Conservation (phyloP, 345 rosid genomes). For the Arabis alpina region DNA sequence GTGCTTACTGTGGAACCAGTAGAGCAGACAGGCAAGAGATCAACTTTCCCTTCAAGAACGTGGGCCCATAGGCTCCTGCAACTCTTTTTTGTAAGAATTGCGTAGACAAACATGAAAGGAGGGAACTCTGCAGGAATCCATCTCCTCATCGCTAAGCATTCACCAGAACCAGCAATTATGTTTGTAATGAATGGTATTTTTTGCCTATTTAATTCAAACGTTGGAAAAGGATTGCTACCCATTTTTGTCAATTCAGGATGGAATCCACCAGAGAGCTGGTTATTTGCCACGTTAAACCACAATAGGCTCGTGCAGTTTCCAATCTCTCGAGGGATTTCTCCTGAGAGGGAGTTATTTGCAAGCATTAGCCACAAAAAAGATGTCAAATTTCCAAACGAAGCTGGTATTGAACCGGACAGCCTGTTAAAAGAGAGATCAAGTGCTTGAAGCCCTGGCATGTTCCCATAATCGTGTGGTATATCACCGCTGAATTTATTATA, state of each 20-base stretch:
- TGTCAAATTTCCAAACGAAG: slow-evolving; percentile 65
- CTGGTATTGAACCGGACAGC: slow-evolving; percentile 69
- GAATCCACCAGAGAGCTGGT: slow-evolving; percentile 64
- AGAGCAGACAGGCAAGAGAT: slow-evolving; percentile 63
- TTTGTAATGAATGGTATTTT: no score
- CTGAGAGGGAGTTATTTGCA: slow-evolving; percentile 71
- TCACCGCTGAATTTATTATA: slow-evolving; percentile 65
- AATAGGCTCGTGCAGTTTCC: slow-evolving; percentile 82
- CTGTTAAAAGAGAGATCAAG: slow-evolving; percentile 86
- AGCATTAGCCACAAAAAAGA: slow-evolving; percentile 95
- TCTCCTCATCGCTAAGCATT: slow-evolving; percentile 78
- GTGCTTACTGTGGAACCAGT: slow-evolving; percentile 46
- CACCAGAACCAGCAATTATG: slow-evolving; percentile 65
- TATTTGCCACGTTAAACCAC: slow-evolving; percentile 89
- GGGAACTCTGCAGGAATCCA: slow-evolving; percentile 97
- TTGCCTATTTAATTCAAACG: slow-evolving; percentile 58
- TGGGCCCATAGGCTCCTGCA: slow-evolving; percentile 79
- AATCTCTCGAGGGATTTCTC: slow-evolving; percentile 68
- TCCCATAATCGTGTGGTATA: slow-evolving; percentile 77
- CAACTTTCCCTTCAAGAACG: slow-evolving; percentile 69
- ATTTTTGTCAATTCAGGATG: slow-evolving; percentile 66
- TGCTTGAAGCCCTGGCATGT: slow-evolving; percentile 61
- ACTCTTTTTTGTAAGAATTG: slow-evolving; percentile 65
- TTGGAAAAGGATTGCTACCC: slow-evolving; percentile 58
- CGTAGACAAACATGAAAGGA: slow-evolving; percentile 83